phyloP scores from a whole-genome alignment of 2,329 filamentous ascomycete species.

The Cephalotrichum gorgonifer region DNA sequence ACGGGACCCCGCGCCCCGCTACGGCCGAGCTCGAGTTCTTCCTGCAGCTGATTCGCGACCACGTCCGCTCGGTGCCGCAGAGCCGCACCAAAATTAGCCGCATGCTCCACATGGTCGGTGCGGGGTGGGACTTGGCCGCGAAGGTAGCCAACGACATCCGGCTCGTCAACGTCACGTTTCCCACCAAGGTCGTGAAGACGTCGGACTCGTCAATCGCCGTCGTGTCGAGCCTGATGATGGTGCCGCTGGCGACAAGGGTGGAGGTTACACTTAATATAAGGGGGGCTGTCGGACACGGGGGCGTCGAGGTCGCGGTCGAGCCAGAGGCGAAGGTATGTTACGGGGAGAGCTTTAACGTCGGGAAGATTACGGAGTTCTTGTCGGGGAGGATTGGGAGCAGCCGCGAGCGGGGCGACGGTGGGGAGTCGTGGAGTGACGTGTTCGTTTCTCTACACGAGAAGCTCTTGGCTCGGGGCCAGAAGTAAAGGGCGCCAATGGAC shows the following conservation, averaged over 20 bases:
- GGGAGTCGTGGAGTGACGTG: slow-evolving; percentile 40
- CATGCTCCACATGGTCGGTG: slow-evolving; percentile 49
- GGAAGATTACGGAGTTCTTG: slow-evolving; percentile 66
- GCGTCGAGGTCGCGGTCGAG: slow-evolving; percentile 42
- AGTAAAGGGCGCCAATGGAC: slow-evolving; percentile 16
- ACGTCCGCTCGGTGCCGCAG: slow-evolving; percentile 52
- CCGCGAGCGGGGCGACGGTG: slow-evolving; percentile 20
- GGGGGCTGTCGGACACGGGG: slow-evolving; percentile 31
- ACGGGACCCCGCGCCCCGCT: slow-evolving; percentile 41
- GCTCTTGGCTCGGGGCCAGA: slow-evolving; percentile 45
- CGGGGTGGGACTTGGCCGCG: slow-evolving; percentile 56
- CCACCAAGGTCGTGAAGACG: slow-evolving; percentile 52
- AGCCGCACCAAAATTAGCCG: slow-evolving; percentile 42
- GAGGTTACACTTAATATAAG: slow-evolving; percentile 49
- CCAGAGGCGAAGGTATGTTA: slow-evolving; percentile 57
- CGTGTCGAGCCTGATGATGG: slow-evolving; percentile 51
- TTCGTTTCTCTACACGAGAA: slow-evolving; percentile 44
- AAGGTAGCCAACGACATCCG: slow-evolving; percentile 50
- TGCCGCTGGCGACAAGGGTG: slow-evolving; percentile 57
- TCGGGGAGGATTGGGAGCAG: slow-evolving; percentile 35
- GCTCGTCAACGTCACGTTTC: slow-evolving; percentile 51
- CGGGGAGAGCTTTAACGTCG: slow-evolving; percentile 66
- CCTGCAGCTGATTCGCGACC: slow-evolving; percentile 59
- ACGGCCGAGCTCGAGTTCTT: slow-evolving; percentile 66
- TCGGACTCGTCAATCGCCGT: slow-evolving; percentile 57